A percentile compares a stretch with the other conserved stretches of the same genome.
These are phyloP conservation scores for Alternaria solani DNA, from an alignment of 2,329 filamentous ascomycete genomes.

Conservation along the genomic window DNA sequence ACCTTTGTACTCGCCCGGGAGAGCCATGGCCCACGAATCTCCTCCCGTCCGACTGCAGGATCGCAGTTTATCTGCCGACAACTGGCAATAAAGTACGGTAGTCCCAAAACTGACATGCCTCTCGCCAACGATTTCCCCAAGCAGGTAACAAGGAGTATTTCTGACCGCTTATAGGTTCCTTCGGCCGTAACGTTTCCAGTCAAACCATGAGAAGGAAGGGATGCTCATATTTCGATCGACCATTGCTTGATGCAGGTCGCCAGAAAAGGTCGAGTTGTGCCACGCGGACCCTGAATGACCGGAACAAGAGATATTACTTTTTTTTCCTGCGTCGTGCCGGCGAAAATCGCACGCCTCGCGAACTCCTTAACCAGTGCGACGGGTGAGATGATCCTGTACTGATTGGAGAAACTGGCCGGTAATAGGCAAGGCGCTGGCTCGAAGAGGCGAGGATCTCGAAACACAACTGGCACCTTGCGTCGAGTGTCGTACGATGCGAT, in stretches of 20 bases:
- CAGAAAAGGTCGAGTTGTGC: constrained; percentile 6
- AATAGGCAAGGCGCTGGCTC: constrained; percentile 6
- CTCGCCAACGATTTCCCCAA: constrained; percentile 1
- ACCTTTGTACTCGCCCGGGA: not conserved
- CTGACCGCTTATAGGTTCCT: constrained; percentile 7
- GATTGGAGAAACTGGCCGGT: constrained; percentile 11
- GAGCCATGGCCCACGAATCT: constrained; percentile 1
- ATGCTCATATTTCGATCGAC: constrained; percentile 18
- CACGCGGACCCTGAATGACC: constrained; percentile 17
- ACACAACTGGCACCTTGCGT: constrained; percentile 17
- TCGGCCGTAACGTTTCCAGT: constrained; percentile 1
- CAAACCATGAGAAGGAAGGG: constrained; percentile 7
- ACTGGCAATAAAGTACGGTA: constrained; percentile 5
- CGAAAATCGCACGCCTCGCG: constrained; percentile 5
- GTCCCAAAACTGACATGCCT: constrained; percentile 6
- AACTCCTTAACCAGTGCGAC: constrained; percentile 3
- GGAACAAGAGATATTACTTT: constrained; percentile 12
- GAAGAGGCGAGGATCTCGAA: constrained; percentile 15
- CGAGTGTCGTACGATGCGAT: constrained; percentile 27
- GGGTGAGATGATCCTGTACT: constrained; percentile 16
- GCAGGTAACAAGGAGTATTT: constrained; percentile 1
- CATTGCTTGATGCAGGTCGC: constrained; percentile 13
- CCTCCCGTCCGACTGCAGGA: constrained; percentile 15
- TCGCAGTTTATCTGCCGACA: constrained; percentile 10
- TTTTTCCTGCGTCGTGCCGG: constrained; percentile 11